These are phyloP conservation scores for Mycena alexandri DNA, from an alignment of 768 basidiomycete genomes.

Conservation along the genomic window DNA sequence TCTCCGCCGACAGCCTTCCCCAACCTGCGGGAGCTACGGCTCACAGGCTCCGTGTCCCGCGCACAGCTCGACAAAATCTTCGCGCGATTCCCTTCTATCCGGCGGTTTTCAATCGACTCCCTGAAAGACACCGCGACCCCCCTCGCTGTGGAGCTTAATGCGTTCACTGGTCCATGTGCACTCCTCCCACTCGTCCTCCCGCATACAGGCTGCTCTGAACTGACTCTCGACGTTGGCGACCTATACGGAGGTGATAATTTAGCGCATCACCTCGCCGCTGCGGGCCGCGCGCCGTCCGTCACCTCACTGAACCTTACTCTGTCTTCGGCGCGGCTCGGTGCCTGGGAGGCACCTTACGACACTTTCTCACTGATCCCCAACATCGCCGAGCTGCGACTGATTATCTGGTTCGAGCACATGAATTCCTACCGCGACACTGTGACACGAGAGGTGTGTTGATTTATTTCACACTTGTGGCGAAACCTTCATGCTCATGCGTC, in stretches of 20 bases:
- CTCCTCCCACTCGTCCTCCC: slow-evolving; percentile 7
- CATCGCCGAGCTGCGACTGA: slow-evolving; percentile 1
- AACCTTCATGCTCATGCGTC: background rate
- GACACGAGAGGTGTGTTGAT: slow-evolving; percentile 6
- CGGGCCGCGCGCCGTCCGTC: slow-evolving; percentile 3
- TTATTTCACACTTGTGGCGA: slow-evolving; percentile 1
- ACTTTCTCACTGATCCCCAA: slow-evolving; percentile 2
- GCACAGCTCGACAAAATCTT: background rate
- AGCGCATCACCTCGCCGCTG: background rate
- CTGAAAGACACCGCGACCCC: background rate
- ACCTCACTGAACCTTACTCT: slow-evolving; percentile 2
- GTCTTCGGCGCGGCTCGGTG: slow-evolving; percentile 3
- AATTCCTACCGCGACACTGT: background rate
- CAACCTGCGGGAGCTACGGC: slow-evolving; percentile 4
- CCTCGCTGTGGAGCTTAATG: background rate
- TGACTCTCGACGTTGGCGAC: background rate
- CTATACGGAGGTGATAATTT: background rate
- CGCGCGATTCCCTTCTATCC: slow-evolving; percentile 1
- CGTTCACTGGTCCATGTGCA: slow-evolving; percentile 3
- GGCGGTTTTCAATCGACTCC: slow-evolving; percentile 5
- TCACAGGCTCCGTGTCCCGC: slow-evolving; percentile 9
- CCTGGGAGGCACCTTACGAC: slow-evolving; percentile 6
- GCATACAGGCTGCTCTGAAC: slow-evolving; percentile 7
- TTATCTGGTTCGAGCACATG: slow-evolving; percentile 7
- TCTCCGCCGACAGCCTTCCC: slow-evolving; percentile 1